Evolutionary conservation across 306 rosid genomes (phyloP), one percentile per base, ranked within the genome.

Genomic region (Leucaena leucocephala): DNA sequence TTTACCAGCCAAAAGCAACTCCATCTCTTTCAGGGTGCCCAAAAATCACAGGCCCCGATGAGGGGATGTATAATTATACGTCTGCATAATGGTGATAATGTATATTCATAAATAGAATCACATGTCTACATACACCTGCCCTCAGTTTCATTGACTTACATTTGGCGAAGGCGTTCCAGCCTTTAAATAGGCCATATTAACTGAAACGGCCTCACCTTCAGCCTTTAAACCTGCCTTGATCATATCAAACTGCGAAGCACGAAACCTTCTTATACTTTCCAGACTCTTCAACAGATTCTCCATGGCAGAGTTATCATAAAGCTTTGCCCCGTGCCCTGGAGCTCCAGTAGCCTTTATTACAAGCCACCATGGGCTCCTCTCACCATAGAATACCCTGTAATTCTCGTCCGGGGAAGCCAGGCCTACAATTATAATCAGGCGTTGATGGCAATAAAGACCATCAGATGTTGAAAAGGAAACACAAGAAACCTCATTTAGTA

Each of bases 261-360:
- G 90, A 36, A 91, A 94, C 84, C 91, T 84, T 82, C 89, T 82
- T 76, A 94, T 86, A 81, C 76, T 87, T 74, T 94, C 98, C 84
- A 92, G 89, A 76, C 97, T 92, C 85, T 92, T 92, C 72, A 94
- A 62, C 19, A 94, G 85, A 90, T 94, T 94, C 88, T 94, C 98
- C 97, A 88, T 75, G 5, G 98, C 97, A 78, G 91, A 70, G 82
- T 92, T 92, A 76, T 94, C 98, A 84, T 89, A 94, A 34, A 94
- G 94, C 90, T 86, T 92, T 14, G 98, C 88, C 42, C 98, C 98
- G 78, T 94, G 98, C 2, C 98, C 98, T 0, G 97, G 98, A 9
- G 91, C 91, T 40, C 97, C 97, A 21, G 86, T 74, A 4, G 96
- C 94, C 88, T 91, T 94, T 63, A 94, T 94, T 72, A 86, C 88